phyloP scores from a whole-genome alignment of 83 land plant genomes.

The Picea engelmannii region DNA sequence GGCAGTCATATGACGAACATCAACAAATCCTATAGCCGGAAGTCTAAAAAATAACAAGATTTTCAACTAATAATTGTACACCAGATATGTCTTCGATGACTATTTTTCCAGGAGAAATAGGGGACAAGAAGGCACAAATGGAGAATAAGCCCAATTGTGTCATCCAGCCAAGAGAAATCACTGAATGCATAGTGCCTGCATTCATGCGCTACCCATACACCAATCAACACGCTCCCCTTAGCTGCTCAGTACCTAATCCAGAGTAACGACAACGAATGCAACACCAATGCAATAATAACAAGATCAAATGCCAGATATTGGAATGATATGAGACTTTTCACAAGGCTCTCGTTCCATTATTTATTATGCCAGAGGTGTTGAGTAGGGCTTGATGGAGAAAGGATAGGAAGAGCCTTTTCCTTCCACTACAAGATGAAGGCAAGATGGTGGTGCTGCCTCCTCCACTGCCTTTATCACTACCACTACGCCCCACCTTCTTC shows the following conservation, averaged over 20 bases:
- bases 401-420: no score
- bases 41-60: background rate
- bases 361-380: no score
- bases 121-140: no score
- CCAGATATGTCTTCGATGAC: background rate
- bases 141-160: no score
- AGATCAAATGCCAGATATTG: slow-evolving; percentile 51
- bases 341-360: no score
- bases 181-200: slow-evolving; percentile 76
- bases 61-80: background rate
- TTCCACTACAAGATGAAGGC: no score
- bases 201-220: slow-evolving; percentile 72
- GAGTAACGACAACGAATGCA: slow-evolving; percentile 31
- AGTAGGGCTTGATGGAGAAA: no score
- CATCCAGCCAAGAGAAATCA: no score
- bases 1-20: background rate
- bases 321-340: slow-evolving; percentile 24
- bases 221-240: slow-evolving; percentile 49
- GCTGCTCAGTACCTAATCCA: slow-evolving; percentile 56
- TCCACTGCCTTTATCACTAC: no score
- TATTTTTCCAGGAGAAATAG: no score
- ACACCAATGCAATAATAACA: slow-evolving; percentile 11
- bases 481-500: no score
- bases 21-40: background rate
- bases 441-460: no score